Evolutionary conservation across 768 basidiomycete species (phyloP).

Genomic region (Fomitopsis serialis): DNA sequence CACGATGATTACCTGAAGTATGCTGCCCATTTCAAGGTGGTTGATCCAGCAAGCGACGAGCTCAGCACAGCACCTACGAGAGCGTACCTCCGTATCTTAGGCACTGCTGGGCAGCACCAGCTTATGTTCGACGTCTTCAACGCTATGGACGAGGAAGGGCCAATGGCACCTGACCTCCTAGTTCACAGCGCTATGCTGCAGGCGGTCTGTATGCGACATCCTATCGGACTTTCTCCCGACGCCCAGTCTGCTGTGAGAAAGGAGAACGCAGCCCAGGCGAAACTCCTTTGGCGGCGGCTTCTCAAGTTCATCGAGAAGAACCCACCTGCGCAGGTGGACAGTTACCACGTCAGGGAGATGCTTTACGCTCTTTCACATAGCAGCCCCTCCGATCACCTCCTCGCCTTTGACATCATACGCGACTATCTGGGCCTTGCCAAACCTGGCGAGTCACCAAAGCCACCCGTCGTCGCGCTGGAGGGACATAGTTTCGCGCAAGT

Average conservation of each 20-base stretch:
- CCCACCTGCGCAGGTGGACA: slow-evolving; percentile 46
- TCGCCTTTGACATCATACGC: slow-evolving; percentile 58
- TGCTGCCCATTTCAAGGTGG: slow-evolving; percentile 41
- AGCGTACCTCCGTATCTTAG: slow-evolving; percentile 64
- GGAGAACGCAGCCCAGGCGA: slow-evolving; percentile 60
- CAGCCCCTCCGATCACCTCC: slow-evolving; percentile 49
- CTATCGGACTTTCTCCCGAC: slow-evolving; percentile 12
- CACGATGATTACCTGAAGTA: slow-evolving; percentile 55
- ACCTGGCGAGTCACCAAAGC: slow-evolving; percentile 35
- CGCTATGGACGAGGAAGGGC: slow-evolving; percentile 57
- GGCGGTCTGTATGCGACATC: slow-evolving; percentile 32
- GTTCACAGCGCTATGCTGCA: slow-evolving; percentile 66
- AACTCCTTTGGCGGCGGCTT: slow-evolving; percentile 65
- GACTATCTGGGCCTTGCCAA: slow-evolving; percentile 58
- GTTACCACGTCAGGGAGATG: slow-evolving; percentile 44
- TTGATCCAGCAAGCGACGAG: slow-evolving; percentile 42
- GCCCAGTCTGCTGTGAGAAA: slow-evolving; percentile 18
- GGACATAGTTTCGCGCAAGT: slow-evolving; percentile 45
- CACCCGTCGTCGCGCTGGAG: slow-evolving; percentile 36
- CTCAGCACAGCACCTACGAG: slow-evolving; percentile 47
- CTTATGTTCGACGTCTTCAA: slow-evolving; percentile 75
- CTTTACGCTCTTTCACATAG: slow-evolving; percentile 55
- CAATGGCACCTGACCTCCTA: slow-evolving; percentile 51
- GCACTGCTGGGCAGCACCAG: slow-evolving; percentile 52
- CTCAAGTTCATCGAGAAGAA: slow-evolving; percentile 43